phyloP scores from a whole-genome alignment of 345 rosid species.

The Hypericum perforatum region DNA sequence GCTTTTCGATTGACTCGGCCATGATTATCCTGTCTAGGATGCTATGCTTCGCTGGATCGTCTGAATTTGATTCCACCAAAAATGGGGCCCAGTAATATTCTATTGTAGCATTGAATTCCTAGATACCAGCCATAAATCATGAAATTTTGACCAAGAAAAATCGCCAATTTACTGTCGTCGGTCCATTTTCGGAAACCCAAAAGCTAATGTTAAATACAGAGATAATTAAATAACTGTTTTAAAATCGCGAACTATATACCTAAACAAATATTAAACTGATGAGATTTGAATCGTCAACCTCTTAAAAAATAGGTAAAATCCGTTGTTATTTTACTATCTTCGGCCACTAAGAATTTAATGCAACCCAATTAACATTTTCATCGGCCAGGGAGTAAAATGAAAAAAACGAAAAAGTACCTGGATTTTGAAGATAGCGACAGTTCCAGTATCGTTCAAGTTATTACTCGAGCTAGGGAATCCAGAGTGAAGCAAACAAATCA shows the following conservation, averaged over 20 bases:
- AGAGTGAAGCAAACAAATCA: conserved; percentile 91
- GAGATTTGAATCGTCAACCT: too few relatives aligned
- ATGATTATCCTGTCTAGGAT: conserved; percentile 28
- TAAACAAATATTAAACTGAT: too few relatives aligned
- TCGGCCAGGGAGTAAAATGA: neutral
- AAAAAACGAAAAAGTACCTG: conserved; percentile 39
- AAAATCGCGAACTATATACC: too few relatives aligned
- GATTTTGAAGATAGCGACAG: conserved; percentile 57
- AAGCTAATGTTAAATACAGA: too few relatives aligned
- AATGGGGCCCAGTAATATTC: conserved; percentile 68
- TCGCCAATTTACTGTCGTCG: too few relatives aligned
- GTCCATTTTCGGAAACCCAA: too few relatives aligned
- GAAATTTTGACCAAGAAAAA: too few relatives aligned
- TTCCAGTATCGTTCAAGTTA: conserved; percentile 52
- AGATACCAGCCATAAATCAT: neutral
- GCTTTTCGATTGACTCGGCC: conserved; percentile 48
- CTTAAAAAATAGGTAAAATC: too few relatives aligned
- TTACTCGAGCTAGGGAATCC: conserved; percentile 53
- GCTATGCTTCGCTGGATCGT: conserved; percentile 43
- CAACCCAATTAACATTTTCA: too few relatives aligned
- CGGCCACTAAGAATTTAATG: too few relatives aligned
- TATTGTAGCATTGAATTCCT: conserved; percentile 52
- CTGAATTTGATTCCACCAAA: conserved; percentile 53
- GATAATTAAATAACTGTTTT: too few relatives aligned
- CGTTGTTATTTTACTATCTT: too few relatives aligned